Evolutionary conservation across 2,329 filamentous ascomycete species (phyloP), one percentile per base, ranked within the genome.

Genomic region (Mollisiaceae sp.): DNA sequence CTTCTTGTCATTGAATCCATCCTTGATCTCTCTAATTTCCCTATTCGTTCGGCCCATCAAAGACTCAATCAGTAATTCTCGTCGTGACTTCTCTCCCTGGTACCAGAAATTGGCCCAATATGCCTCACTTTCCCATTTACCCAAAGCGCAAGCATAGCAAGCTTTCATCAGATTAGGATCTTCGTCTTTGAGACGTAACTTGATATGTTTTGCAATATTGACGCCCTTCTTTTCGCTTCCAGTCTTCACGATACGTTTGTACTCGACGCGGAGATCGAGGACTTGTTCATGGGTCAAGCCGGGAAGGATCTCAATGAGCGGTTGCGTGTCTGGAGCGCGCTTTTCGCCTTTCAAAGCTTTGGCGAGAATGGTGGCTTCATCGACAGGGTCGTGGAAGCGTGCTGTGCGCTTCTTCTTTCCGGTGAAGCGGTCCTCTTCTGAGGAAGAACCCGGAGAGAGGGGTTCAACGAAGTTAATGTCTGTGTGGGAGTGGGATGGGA

Each of bases 81-180:
- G 88, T 2, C 93, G 86, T 8, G 89, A 92, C 73, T 90, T 91
- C 77, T 94, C 91, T 43, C 90, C 89, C 76, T 97, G 94, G 79
- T 97, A 98, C 89, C 93, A 98, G 78, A 93, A 97, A 77, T 97
- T 98, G 66, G 94, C 93, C 94, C 95, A 99, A 82, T 97, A 97
- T 0, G 93, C 92, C 78, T 99, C 95, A 71, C 89, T 90, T 80
- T 97, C 95, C 89, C 93, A 98, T 60, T 86, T 86, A 11, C 95
- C 95, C 0, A 98, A 85, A 0, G 94, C 93, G 2, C 92, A 94
- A 3, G 94, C 89, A 77, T 98, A 97, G 74, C 91, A 93, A 8
- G 91, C 91, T 79, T 98, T 98, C 79, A 94, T 94, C 70, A 98
- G 89, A 71, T 87, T 89, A 4, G 89, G 83, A 62, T 90, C 85